These are phyloP conservation scores for Xanthoconium stramineum DNA, from an alignment of 768 basidiomycete species.

Conservation along the genomic window DNA sequence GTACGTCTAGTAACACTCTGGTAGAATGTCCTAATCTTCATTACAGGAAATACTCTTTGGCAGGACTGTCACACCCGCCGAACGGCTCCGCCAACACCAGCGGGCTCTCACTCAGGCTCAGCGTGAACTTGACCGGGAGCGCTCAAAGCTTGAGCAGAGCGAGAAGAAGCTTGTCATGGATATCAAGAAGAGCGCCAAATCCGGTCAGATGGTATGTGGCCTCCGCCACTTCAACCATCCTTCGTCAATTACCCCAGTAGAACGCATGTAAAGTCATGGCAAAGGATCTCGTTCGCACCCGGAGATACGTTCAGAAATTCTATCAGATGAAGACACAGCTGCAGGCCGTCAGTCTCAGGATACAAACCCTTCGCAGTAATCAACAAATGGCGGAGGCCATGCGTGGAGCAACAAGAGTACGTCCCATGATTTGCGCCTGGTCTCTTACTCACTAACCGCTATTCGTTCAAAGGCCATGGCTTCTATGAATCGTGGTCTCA, in stretches of 20 bases:
- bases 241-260: slow-evolving; percentile 42
- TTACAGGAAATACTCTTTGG: slow-evolving; percentile 94
- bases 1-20: slow-evolving; percentile 33
- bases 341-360: slow-evolving; percentile 91
- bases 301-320: slow-evolving; percentile 96
- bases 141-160: slow-evolving; percentile 87
- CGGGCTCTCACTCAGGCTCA: slow-evolving; percentile 95
- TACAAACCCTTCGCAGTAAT: slow-evolving; percentile 95
- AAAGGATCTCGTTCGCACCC: slow-evolving; percentile 94
- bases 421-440: slow-evolving; percentile 26
- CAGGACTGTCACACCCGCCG: slow-evolving; percentile 90
- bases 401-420: slow-evolving; percentile 93
- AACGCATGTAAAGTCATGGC: slow-evolving; percentile 99
- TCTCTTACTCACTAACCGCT: slow-evolving; percentile 1
- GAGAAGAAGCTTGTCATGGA: slow-evolving; percentile 96
- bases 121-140: slow-evolving; percentile 95
- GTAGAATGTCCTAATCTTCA: slow-evolving; percentile 12
- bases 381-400: slow-evolving; percentile 99
- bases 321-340: slow-evolving; percentile 98
- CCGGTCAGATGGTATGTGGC: slow-evolving; percentile 80
- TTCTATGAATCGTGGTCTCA: slow-evolving; percentile 94
- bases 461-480: slow-evolving; percentile 78
- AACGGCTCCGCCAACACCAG: slow-evolving; percentile 95
- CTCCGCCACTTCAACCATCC: slow-evolving; percentile 1
- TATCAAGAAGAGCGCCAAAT: slow-evolving; percentile 95